phyloP scores from a whole-genome alignment of 371 early-diverging fungal species.

The Apophysomyces trapeziformis region DNA sequence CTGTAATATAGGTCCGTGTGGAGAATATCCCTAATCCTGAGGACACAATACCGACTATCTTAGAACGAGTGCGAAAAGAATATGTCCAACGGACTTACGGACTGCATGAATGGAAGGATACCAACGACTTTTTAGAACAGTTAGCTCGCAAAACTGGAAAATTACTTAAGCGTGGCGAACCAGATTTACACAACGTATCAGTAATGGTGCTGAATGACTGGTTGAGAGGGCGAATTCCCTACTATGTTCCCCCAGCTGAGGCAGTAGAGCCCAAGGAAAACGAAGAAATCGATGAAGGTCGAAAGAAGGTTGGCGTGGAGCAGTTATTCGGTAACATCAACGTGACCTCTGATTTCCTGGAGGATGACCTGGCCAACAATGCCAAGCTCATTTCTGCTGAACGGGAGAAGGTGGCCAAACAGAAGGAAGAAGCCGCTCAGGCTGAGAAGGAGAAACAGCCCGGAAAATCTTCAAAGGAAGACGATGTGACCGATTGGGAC shows the following conservation, averaged over 20 bases:
- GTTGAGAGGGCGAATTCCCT: constrained; percentile 98
- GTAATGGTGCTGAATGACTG: constrained; percentile 99
- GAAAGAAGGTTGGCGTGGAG: constrained; percentile 61
- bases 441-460: constrained; percentile 19
- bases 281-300: constrained; percentile 37
- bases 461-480: constrained; percentile 29
- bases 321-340: constrained; percentile 87
- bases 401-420: constrained; percentile 49
- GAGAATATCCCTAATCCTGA: constrained; percentile 96
- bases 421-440: constrained; percentile 49
- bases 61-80: constrained; percentile 87
- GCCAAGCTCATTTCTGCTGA: constrained; percentile 56
- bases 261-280: constrained; percentile 37
- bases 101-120: constrained; percentile 82
- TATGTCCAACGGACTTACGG: constrained; percentile 92
- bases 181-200: constrained; percentile 91
- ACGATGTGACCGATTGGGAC: constrained; percentile 83
- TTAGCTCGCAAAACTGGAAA: constrained; percentile 92
- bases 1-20: constrained; percentile 73
- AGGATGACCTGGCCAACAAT: constrained; percentile 75
- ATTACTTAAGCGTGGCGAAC: constrained; percentile 96
- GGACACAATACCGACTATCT: constrained; percentile 88
- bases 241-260: constrained; percentile 87
- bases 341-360: constrained; percentile 76
- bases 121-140: constrained; percentile 90